Evolutionary conservation across 2,329 filamentous ascomycete genomes (phyloP).

Genomic region (Diplodia scrobiculata): DNA sequence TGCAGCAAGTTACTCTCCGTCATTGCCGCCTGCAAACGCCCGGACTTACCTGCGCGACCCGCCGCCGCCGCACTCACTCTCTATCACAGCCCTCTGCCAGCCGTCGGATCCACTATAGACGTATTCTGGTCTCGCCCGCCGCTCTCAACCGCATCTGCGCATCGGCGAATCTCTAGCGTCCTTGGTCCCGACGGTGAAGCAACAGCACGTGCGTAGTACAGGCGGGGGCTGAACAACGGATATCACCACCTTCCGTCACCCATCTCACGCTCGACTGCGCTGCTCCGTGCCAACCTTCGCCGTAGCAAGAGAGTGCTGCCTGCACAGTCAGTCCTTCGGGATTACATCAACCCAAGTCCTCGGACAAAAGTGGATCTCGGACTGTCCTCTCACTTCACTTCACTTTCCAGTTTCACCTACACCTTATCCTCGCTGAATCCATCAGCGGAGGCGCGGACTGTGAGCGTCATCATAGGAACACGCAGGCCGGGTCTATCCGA

Average conservation of each 20-base stretch:
- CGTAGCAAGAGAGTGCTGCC: neutral
- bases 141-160: neutral
- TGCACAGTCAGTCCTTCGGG: neutral
- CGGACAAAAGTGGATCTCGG: neutral
- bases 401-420: neutral
- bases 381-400: neutral
- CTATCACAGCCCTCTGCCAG: neutral
- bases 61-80: neutral
- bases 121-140: too few species aligned
- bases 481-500: neutral
- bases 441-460: neutral
- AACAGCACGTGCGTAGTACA: slow-evolving; percentile 16
- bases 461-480: neutral
- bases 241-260: neutral
- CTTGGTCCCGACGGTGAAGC: neutral
- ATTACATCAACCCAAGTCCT: neutral
- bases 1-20: slow-evolving; percentile 12
- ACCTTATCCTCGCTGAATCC: neutral
- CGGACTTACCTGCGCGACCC: slow-evolving; percentile 5
- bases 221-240: neutral
- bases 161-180: neutral
- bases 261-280: neutral
- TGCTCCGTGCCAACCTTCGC: neutral
- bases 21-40: slow-evolving; percentile 12
- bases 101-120: neutral